Base-by-base conservation (phyloP, 2,329 filamentous ascomycete species). In the Alternaria gaisen region DNA sequence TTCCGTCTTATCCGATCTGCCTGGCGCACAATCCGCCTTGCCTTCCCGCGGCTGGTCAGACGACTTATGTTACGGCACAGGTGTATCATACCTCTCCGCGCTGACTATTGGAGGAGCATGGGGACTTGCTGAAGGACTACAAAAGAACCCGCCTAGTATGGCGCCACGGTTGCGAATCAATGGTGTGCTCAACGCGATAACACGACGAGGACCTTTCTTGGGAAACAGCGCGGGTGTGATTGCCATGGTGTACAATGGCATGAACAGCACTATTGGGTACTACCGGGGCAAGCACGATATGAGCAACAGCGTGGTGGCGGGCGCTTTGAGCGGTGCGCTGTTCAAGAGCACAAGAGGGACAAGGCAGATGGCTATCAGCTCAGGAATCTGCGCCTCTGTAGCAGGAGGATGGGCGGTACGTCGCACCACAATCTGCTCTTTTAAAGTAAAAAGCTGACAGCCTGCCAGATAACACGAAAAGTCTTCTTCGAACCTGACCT, bases 1-100 rank as follows among this genome's bases (percentile, higher is more conserved):
- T 78, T 92, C 93, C 51, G 88, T 90, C 28, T 88, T 97, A 60
- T 93, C 93, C 64, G 90, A 96, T 74, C 86, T 97, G 20, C 93
- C 94, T 50, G 94, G 93, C 74, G 87, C 89, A 61, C 91, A 92
- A 78, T 96, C 94, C 43, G 91, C 94, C 56, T 87, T 99, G 56
- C 95, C 96, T 43, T 97, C 94, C 58, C 90, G 95, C 79, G 95
- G 95, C 78, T 99, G 97, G 89, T 97, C 94, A 63, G 95, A 99
- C 78, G 95, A 99, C 80, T 88, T 99, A 61, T 98, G 95, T 83
- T 99, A 99, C 80, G 95, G 96, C 75, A 96, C 95, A 22, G 95
- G 95, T 72, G 90, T 94, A 64, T 97, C 93, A 76, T 99, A 99
- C 78, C 85, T 99, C 62, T 84, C 91, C n/a, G 95, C 91, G 7